Conservation (phyloP, 768 basidiomycete genomes). For the Tylopilus sp. region DNA sequence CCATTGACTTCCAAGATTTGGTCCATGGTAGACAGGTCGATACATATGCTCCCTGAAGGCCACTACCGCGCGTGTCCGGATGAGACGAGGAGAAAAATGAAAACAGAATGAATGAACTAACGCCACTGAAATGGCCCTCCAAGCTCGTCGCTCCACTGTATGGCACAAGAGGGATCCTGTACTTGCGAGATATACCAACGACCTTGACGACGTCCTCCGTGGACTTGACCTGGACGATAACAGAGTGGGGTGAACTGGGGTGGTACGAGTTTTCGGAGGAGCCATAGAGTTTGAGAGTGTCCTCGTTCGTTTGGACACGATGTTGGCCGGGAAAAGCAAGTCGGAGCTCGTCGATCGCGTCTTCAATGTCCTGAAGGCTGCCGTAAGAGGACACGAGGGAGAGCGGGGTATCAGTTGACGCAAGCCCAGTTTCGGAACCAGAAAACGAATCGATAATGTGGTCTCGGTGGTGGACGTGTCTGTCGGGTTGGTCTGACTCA, state of each 20-base stretch:
- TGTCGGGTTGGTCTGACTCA: not conserved
- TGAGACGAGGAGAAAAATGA: not conserved
- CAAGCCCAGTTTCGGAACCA: not conserved
- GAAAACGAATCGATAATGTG: not conserved
- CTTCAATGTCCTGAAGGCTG: conserved; percentile 26
- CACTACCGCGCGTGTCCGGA: conserved; percentile 25
- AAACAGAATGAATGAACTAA: conserved; percentile 28
- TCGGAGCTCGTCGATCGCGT: conserved; percentile 53
- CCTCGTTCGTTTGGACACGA: conserved; percentile 48
- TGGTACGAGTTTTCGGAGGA: conserved; percentile 71
- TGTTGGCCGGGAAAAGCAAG: conserved; percentile 43
- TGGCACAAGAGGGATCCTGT: conserved; percentile 71
- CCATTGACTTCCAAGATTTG: conserved; percentile 56
- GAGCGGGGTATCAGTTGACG: not conserved
- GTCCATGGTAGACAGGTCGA: conserved; percentile 69
- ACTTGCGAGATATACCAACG: conserved; percentile 72
- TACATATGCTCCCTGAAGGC: conserved; percentile 56
- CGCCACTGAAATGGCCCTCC: conserved; percentile 83
- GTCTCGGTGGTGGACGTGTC: conserved; percentile 7
- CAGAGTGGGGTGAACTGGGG: conserved; percentile 51
- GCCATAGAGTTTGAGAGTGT: conserved; percentile 52
- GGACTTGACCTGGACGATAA: conserved; percentile 54
- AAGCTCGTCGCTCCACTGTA: conserved; percentile 85
- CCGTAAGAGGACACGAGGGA: conserved; percentile 37
- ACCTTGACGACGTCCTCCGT: conserved; percentile 83